Conservation (phyloP, 78 protist species). For the Dictyostelium discoideum region DNA sequence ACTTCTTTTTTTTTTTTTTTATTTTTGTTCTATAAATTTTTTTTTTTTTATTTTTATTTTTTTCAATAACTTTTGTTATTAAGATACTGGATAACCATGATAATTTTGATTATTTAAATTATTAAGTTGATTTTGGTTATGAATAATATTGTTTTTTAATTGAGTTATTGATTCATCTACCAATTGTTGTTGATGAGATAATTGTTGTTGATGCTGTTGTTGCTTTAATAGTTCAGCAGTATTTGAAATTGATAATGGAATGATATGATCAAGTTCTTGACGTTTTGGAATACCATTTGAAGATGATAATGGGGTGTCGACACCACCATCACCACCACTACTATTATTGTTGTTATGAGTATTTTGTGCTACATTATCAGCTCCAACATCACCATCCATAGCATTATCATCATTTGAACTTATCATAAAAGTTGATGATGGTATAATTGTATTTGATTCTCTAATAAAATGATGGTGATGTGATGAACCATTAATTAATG, state of each 20-base stretch:
- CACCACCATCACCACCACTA: background rate
- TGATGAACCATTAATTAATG: background rate
- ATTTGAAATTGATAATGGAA: background rate
- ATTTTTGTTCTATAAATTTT: background rate
- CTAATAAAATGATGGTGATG: background rate
- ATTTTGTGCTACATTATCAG: background rate
- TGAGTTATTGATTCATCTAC: background rate
- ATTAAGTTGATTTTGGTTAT: background rate
- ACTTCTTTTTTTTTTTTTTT: background rate
- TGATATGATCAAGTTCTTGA: constrained; percentile 7
- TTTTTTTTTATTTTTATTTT: background rate
- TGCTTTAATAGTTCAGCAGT: background rate
- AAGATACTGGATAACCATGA: background rate
- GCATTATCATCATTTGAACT: background rate
- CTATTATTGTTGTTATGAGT: background rate
- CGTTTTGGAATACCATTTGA: background rate
- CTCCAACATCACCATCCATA: background rate
- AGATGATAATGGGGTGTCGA: background rate
- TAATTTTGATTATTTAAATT: background rate
- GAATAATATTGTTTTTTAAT: background rate
- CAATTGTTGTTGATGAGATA: background rate
- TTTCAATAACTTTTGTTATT: background rate
- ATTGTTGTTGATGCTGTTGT: background rate
- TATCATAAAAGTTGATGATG: background rate
- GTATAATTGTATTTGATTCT: background rate